Percentiles rank a stretch among this genome's conserved stretches.
Conservation (phyloP, 805 yeast species). For the Starmera pachycereana region DNA sequence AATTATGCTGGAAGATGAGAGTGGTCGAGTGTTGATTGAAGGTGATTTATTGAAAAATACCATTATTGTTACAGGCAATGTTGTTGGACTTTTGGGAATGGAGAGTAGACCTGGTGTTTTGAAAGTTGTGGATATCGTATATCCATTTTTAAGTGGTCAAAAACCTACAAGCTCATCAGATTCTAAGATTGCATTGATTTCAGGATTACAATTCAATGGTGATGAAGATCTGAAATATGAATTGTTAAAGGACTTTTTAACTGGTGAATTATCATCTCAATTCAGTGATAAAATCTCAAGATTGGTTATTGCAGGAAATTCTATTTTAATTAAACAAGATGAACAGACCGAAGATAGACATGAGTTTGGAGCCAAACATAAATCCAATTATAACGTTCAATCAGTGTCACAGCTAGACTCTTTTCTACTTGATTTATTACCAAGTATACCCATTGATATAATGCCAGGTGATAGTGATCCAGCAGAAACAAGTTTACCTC, state of each 20-base stretch:
- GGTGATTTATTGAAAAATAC: slow-evolving; percentile 45
- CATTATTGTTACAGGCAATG: slow-evolving; percentile 80
- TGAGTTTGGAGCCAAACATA: slow-evolving; percentile 39
- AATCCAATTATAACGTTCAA: slow-evolving; percentile 38
- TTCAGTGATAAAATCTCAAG: slow-evolving; percentile 28
- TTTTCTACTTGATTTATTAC: slow-evolving; percentile 44
- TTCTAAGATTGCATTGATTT: slow-evolving; percentile 53
- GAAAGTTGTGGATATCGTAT: slow-evolving; percentile 69
- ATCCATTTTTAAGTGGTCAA: slow-evolving; percentile 60
- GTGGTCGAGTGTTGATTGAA: slow-evolving; percentile 71
- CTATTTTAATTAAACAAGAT: slow-evolving; percentile 26
- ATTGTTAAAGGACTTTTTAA: slow-evolving; percentile 55
- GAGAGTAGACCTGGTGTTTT: slow-evolving; percentile 78
- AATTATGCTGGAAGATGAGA: slow-evolving; percentile 81
- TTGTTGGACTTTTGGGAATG: slow-evolving; percentile 78
- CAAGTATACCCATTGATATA: slow-evolving; percentile 57
- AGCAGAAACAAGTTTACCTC: slow-evolving; percentile 76
- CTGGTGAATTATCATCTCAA: slow-evolving; percentile 52
- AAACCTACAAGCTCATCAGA: slow-evolving; percentile 11
- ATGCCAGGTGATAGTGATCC: slow-evolving; percentile 88
- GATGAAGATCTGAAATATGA: slow-evolving; percentile 37
- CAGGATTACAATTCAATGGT: slow-evolving; percentile 60
- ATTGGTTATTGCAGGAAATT: slow-evolving; percentile 66
- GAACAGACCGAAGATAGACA: slow-evolving; percentile 18
- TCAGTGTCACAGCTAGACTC: slow-evolving; percentile 47